Conservation (phyloP, 371 early-diverging fungal species). For the Cladochytrium tenue region DNA sequence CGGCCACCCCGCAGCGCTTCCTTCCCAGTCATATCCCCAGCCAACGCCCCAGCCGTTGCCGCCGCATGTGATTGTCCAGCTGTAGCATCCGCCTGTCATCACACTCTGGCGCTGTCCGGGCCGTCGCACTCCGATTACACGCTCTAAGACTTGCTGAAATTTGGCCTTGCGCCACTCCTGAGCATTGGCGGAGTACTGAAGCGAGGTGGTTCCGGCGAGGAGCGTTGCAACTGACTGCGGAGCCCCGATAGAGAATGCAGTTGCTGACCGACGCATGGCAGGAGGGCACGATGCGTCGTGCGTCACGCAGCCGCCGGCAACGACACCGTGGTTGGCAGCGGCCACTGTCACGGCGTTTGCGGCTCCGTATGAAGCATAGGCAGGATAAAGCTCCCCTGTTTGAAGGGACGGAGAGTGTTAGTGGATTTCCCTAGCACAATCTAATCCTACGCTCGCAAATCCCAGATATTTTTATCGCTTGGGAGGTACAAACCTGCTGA, state of each 20-base stretch:
- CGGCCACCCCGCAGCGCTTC: slow-evolving; percentile 6
- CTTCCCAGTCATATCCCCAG: background rate
- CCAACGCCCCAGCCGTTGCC: slow-evolving; percentile 4
- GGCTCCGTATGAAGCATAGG: background rate
- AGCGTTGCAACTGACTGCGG: background rate
- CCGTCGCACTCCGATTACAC: background rate
- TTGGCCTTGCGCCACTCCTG: background rate
- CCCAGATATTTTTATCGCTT: background rate
- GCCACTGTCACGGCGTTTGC: background rate
- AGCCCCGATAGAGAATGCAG: slow-evolving; percentile 2
- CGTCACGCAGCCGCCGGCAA: slow-evolving; percentile 11
- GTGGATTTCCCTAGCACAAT: too few relatives aligned
- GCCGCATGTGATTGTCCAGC: slow-evolving; percentile 10
- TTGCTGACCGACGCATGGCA: background rate
- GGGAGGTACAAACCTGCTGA: background rate
- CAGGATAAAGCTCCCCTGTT: slow-evolving; percentile 5
- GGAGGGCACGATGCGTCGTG: slow-evolving; percentile 16
- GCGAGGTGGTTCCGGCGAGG: background rate
- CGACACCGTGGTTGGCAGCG: background rate
- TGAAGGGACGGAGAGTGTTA: too few relatives aligned
- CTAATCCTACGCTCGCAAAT: background rate
- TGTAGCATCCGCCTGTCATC: slow-evolving; percentile 12
- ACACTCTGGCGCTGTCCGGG: background rate
- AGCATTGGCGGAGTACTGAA: background rate
- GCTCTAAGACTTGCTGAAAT: background rate